Percentiles rank a stretch among this genome's conserved stretches.
Conservation (phyloP, 2,329 filamentous ascomycete genomes). For the Fusarium guadeloupense region DNA sequence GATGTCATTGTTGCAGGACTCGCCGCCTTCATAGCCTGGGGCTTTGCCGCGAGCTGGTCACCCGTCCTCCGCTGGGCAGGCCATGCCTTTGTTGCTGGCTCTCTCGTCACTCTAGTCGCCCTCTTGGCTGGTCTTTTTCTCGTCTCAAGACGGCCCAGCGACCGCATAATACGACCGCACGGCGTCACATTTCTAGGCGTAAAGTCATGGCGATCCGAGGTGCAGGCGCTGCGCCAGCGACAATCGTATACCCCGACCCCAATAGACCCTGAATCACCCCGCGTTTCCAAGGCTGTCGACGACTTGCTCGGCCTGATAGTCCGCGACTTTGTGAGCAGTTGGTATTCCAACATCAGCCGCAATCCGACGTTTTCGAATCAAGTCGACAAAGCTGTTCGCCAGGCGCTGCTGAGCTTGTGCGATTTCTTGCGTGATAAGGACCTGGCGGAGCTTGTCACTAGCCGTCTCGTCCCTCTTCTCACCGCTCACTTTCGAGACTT, state of each 20-base stretch:
- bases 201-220: conserved; percentile 75
- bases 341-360: conserved; percentile 88
- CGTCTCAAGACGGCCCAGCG: conserved; percentile 59
- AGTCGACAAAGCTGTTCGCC: conserved; percentile 81
- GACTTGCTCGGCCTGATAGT: conserved; percentile 78
- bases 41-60: conserved; percentile 82
- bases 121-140: conserved; percentile 66
- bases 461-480: conserved; percentile 84
- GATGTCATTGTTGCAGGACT: conserved; percentile 74
- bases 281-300: conserved; percentile 83
- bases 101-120: conserved; percentile 63
- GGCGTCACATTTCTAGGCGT: conserved; percentile 68
- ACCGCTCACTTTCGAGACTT: conserved; percentile 91
- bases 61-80: conserved; percentile 84
- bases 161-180: conserved; percentile 53
- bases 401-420: conserved; percentile 74
- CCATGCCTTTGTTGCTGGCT: conserved; percentile 82
- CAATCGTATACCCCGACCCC: conserved; percentile 73
- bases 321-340: conserved; percentile 85
- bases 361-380: conserved; percentile 85
- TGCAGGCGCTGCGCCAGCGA: conserved; percentile 70
- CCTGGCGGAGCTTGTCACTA: conserved; percentile 83
- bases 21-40: conserved; percentile 86
- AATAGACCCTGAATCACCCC: conserved; percentile 78
- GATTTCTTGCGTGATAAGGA: conserved; percentile 80